These are phyloP conservation scores for Canariomyces notabilis DNA, from an alignment of 2,329 filamentous ascomycete genomes.

Conservation along the genomic window DNA sequence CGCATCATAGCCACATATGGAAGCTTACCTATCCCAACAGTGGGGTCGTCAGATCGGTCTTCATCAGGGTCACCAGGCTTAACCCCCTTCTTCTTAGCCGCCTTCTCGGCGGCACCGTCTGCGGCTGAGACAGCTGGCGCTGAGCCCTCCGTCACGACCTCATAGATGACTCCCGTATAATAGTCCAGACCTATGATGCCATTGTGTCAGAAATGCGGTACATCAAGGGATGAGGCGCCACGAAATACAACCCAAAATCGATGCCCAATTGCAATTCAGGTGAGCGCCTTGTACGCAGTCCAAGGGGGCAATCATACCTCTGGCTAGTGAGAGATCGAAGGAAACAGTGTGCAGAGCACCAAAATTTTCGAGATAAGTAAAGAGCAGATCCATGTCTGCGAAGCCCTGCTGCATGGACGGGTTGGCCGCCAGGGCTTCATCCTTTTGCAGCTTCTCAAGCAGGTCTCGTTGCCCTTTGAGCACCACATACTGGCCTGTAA, in stretches of 20 bases:
- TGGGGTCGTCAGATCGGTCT: conserved; percentile 25
- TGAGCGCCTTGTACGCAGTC: too few relatives aligned
- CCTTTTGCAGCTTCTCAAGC: conserved; percentile 61
- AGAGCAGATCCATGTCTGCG: conserved; percentile 73
- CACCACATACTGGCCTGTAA: conserved; percentile 19
- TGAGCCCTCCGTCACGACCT: conserved; percentile 78
- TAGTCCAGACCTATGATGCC: conserved; percentile 56
- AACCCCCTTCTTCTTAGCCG: conserved; percentile 23
- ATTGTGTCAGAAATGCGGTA: not conserved
- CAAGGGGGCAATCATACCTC: conserved; percentile 54
- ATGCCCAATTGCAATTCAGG: too few relatives aligned
- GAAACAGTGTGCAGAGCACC: conserved; percentile 68
- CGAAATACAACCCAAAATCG: too few relatives aligned
- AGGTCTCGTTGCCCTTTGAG: conserved; percentile 50
- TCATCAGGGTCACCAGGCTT: conserved; percentile 22
- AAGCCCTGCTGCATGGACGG: conserved; percentile 72
- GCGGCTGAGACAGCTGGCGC: conserved; percentile 41
- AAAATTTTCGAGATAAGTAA: conserved; percentile 77
- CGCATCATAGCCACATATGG: not conserved
- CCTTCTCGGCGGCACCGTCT: conserved; percentile 13
- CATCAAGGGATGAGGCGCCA: too few relatives aligned
- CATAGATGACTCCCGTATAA: conserved; percentile 87
- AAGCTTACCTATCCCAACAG: conserved; percentile 20
- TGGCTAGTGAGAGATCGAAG: conserved; percentile 84
- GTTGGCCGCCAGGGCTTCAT: conserved; percentile 66